Evolutionary conservation across 139 green algal species (phyloP), one percentile per base, ranked within the genome.

Genomic region (Chlorella sp.): DNA sequence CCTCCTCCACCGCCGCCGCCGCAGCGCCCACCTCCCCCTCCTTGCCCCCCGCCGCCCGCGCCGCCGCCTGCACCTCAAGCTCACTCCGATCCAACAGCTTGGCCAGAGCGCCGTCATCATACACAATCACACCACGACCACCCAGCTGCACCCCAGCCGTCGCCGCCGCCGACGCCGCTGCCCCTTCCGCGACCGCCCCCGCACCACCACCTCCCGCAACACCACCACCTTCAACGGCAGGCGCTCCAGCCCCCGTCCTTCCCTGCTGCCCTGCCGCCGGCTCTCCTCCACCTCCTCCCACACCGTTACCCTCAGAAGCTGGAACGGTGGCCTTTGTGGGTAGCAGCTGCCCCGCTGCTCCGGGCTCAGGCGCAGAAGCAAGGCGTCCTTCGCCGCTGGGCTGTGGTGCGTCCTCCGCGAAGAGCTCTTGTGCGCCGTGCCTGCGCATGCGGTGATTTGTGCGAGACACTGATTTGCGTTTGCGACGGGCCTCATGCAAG

Each of bases 101-200:
- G 1, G 90, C 82, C 22, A 97, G 74, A 5, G 88, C 88, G 0
- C 80, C 85, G 42, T 92, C 84, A 67, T 95, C 90, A 32, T 88
- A 96, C 59, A 92, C 81, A 51, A 96, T 96, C 1, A 64, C 29
- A 1, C 62, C 27, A 17, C 5, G 27, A 30, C 10, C 27, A 67
- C 23, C 36, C 66, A 31, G 64, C 69, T 49, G 72, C 75, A 20
- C 20, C 69, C 36, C 60, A 14, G 2, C 5, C 4, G 14, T 24
- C 67, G 22, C 22, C 31, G 27, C 50, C 26, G 29, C 14, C 33
- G 59, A 5, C 42, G 49, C 61, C 49, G 31, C 31, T 24, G n/a
- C 67, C 34, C 5, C 22, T 55, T 0, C 55, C 68, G 1, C 31
- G 33, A 3, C 2, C 26, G 14, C 14, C 62, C n/a, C 0, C 69